Conservation (phyloP, 768 basidiomycete species). For the Omphalotus guepiniiformis region DNA sequence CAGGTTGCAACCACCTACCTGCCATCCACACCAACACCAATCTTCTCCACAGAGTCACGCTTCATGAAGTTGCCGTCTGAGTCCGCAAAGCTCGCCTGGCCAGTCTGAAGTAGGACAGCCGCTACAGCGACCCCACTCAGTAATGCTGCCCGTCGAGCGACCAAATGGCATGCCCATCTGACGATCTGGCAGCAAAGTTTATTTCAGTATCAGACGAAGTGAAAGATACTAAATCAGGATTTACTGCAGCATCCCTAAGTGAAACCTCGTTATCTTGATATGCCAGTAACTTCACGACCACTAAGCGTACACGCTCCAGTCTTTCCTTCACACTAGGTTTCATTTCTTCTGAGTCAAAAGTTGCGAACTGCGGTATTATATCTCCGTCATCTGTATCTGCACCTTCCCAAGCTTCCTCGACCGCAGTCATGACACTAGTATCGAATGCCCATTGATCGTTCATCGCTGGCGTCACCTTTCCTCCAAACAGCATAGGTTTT, state of each 20-base stretch:
- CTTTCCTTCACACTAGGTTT: constrained; percentile 16
- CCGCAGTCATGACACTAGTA: constrained; percentile 83
- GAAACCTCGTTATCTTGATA: constrained; percentile 54
- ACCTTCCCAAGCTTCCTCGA: constrained; percentile 74
- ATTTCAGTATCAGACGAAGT: neutral
- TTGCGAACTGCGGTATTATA: constrained; percentile 30
- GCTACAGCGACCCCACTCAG: constrained; percentile 88
- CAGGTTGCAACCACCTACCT: constrained; percentile 45
- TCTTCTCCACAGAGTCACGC: constrained; percentile 35
- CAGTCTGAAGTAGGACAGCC: constrained; percentile 79
- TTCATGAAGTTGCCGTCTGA: constrained; percentile 26
- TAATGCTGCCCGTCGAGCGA: constrained; percentile 77
- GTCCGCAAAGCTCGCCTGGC: constrained; percentile 51
- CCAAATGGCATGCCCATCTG: constrained; percentile 72
- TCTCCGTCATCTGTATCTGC: constrained; percentile 24
- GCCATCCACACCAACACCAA: constrained; percentile 90
- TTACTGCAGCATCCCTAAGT: constrained; percentile 53
- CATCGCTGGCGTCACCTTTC: constrained; percentile 63
- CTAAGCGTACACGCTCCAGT: constrained; percentile 52
- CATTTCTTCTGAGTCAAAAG: neutral
- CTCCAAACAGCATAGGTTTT: constrained; percentile 70
- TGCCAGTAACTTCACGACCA: constrained; percentile 60
- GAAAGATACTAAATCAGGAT: constrained; percentile 10
- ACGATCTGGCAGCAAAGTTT: constrained; percentile 48
- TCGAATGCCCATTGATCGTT: constrained; percentile 95